Percentiles rank a stretch among this genome's conserved stretches.
Conservation (phyloP, 768 basidiomycete genomes). For the Lactarius sanguifluus region DNA sequence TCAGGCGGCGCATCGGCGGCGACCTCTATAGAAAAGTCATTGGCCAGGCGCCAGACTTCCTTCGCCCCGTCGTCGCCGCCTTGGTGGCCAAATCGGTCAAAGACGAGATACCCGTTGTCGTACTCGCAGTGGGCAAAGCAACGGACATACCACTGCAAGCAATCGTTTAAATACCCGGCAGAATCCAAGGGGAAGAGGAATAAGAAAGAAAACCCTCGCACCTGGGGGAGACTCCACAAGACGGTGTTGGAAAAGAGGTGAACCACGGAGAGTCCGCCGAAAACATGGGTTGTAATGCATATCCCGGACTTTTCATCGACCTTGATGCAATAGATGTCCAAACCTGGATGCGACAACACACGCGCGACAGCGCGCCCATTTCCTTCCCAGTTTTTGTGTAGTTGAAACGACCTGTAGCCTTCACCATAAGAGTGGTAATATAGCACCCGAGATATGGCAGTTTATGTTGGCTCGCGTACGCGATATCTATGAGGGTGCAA, state of each 20-base stretch:
- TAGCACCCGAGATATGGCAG: no score
- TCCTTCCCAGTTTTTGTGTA: slow-evolving; percentile 58
- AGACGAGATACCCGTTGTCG: slow-evolving; percentile 65
- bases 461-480: no score
- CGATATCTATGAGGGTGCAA: slow-evolving; percentile 30
- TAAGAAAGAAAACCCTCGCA: slow-evolving; percentile 34
- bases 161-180: not conserved
- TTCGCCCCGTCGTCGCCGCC: slow-evolving; percentile 46
- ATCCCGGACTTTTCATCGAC: slow-evolving; percentile 63
- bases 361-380: slow-evolving; percentile 43
- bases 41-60: slow-evolving; percentile 66
- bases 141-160: slow-evolving; percentile 49
- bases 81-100: slow-evolving; percentile 55
- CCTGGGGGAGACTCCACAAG: slow-evolving; percentile 61
- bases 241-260: slow-evolving; percentile 49
- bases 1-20: slow-evolving; percentile 9
- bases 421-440: not conserved
- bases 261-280: slow-evolving; percentile 59
- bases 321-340: slow-evolving; percentile 69
- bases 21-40: slow-evolving; percentile 29
- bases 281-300: slow-evolving; percentile 54
- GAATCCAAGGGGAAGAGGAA: not conserved
- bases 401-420: slow-evolving; percentile 49
- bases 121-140: slow-evolving; percentile 72
- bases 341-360: slow-evolving; percentile 37